Evolutionary conservation across 345 rosid species (phyloP).

Genomic region (Rhodomyrtus tomentosa): DNA sequence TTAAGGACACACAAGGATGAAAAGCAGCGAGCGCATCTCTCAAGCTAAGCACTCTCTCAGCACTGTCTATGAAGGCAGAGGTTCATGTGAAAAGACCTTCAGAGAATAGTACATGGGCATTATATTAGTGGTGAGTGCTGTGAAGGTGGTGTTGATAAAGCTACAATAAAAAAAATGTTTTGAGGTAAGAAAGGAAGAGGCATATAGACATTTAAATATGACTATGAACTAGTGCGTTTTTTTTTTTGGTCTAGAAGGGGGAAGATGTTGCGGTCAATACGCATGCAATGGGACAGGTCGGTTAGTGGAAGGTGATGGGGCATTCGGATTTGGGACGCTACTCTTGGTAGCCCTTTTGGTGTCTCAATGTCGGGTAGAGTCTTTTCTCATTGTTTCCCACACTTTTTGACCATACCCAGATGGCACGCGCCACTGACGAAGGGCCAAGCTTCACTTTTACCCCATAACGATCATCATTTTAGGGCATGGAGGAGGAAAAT

Average conservation of each 20-base stretch:
- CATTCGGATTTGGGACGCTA: not conserved
- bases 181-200: not conserved
- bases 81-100: not conserved
- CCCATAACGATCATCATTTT: not conserved
- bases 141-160: not conserved
- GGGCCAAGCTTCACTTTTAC: not conserved
- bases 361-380: not conserved
- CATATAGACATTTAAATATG: not conserved
- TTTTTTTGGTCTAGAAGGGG: not conserved
- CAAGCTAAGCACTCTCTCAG: not conserved
- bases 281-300: slow-evolving; percentile 9
- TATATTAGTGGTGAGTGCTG: not conserved
- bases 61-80: not conserved
- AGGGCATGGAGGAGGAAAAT: not conserved
- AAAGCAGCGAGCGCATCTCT: not conserved
- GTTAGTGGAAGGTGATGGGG: slow-evolving; percentile 9
- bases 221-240: not conserved
- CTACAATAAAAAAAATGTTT: not conserved
- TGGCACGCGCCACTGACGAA: not conserved
- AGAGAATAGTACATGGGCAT: not conserved
- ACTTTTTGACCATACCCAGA: not conserved
- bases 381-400: not conserved
- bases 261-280: not conserved
- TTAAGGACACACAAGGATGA: not conserved
- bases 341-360: not conserved